Base-by-base conservation (phyloP, 495 filamentous ascomycete species). In the Hypoxylon lenormandii region DNA sequence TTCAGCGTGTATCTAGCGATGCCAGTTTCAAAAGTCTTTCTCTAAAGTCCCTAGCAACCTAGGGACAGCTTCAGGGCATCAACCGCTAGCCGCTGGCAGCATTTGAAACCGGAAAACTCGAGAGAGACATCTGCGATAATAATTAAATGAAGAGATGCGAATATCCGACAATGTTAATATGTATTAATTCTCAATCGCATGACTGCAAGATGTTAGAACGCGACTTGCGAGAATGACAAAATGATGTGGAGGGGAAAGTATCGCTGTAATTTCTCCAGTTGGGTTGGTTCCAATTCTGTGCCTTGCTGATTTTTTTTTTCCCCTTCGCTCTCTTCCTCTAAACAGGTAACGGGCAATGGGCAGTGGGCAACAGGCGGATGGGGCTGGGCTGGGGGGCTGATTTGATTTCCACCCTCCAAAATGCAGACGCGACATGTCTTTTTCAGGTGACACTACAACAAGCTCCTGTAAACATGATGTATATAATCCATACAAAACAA, bases 371-470 rank as follows among this genome's bases (percentile, higher is more conserved):
- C n/a, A n/a, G n/a, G n/a, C n/a, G n/a, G n/a, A n/a, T n/a, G 64
- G 67, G 62, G 56, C 60, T 57, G 21, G 56, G 12, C 26, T 71
- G 69, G 64, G 66, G 69, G 64, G 66, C 70, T 72, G 70, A 63
- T 73, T 66, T 59, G 22, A 49, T 63, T 58, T 30, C 55, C 64
- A 51, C 58, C 48, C 23, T 42, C 51, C 48, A 48, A 57, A 66
- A 45, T 54, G 40, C 19, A 53, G 52, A 62, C 56, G 62, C 57
- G 62, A 66, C 46, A 59, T 58, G 47, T 59, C 13, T 56, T 58
- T 33, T 53, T 63, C 53, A 40, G 62, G 62, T 71, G 33, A 63
- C 68, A 66, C 68, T 66, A 71, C 62, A 59, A 66, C 28, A 45
- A 60, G 46, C 13, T 10, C 40, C 61, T n/a, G 57, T 63, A 61